Conservation (phyloP, 192 early-diverging fungal species). For the Podila clonocystis region DNA sequence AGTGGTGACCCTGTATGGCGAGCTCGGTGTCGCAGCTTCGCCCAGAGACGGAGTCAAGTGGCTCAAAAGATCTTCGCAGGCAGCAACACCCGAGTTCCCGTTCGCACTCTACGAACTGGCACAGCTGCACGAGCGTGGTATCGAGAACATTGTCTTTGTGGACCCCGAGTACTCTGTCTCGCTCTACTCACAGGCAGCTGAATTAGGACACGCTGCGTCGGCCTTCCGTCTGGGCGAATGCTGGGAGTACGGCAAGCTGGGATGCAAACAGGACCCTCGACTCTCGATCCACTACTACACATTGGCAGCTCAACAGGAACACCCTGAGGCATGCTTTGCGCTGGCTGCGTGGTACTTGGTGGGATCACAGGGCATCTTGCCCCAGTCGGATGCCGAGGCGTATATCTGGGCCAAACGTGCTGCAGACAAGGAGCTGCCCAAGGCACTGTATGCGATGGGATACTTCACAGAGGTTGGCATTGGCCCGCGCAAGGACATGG, state of each 20-base stretch:
- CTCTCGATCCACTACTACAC: conserved; percentile 69
- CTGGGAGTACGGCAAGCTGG: conserved; percentile 72
- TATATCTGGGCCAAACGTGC: conserved; percentile 71
- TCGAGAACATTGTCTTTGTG: conserved; percentile 68
- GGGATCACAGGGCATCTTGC: conserved; percentile 62
- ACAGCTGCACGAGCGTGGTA: conserved; percentile 63
- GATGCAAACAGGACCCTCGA: conserved; percentile 62
- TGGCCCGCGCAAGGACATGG: conserved; percentile 64
- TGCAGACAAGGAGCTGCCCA: conserved; percentile 67
- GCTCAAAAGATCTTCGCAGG: conserved; percentile 68
- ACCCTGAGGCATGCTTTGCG: conserved; percentile 71
- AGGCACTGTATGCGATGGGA: conserved; percentile 72
- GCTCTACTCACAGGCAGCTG: conserved; percentile 69
- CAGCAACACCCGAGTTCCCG: conserved; percentile 67
- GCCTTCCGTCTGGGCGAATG: conserved; percentile 68
- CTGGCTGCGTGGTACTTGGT: conserved; percentile 75
- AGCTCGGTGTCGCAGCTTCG: conserved; percentile 60
- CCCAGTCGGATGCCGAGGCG: conserved; percentile 71
- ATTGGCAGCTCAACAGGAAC: conserved; percentile 70
- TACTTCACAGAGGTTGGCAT: conserved; percentile 76
- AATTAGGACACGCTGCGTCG: conserved; percentile 73
- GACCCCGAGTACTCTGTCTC: conserved; percentile 71
- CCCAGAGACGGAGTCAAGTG: conserved; percentile 70
- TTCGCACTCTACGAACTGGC: conserved; percentile 69
- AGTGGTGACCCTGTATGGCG: conserved; percentile 68